Evolutionary conservation across 768 basidiomycete genomes (phyloP), one percentile per base, ranked within the genome.

Genomic region (Pisolithus sp.): DNA sequence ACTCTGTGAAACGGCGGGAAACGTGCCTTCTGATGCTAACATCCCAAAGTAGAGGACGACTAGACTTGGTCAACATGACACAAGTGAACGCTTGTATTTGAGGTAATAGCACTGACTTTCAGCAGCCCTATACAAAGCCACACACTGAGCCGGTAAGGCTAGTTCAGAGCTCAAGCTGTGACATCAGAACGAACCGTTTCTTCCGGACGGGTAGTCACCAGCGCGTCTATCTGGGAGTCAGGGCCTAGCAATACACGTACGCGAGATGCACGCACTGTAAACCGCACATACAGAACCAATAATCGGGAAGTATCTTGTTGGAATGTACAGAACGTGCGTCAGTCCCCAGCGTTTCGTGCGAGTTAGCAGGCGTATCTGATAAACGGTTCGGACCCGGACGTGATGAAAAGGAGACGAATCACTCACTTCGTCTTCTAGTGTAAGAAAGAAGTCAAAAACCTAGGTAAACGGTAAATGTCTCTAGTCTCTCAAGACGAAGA

Each of bases 251-350:
- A 17, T 5, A 17, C 8, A 13, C 21, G 5, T 26, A 7, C 23
- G 7, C 20, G 23, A 31, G 34, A 21, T 18, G 5, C 24, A 45
- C 55, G 23, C 48, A 53, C 55, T 51, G n/a, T 56, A 56, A 34
- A 45, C 34, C 2, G 53, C 21, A 24, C 48, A 43, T 5, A 44
- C 8, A 28, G 52, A n/a, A 48, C 52, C 53, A 7, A 39, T 20
- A 21, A 53, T 28, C 24, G 55, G 52, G 37, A 36, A 40, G 37
- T 56, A 56, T 48, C 55, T 43, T 3, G 55, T 56, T 31, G 52
- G 34, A 23, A 56, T 43, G 37, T 53, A 56, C 38, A 56, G 34
- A 20, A 50, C 12, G 34, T 26, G 48, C 1, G 55, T 21, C 17
- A 56, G 20, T 28, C 40, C 34, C 55, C 41, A 46, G 17, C 43